Base-by-base conservation (phyloP, 2,329 filamentous ascomycete genomes). In the Talaromyces albobiverticillius region DNA sequence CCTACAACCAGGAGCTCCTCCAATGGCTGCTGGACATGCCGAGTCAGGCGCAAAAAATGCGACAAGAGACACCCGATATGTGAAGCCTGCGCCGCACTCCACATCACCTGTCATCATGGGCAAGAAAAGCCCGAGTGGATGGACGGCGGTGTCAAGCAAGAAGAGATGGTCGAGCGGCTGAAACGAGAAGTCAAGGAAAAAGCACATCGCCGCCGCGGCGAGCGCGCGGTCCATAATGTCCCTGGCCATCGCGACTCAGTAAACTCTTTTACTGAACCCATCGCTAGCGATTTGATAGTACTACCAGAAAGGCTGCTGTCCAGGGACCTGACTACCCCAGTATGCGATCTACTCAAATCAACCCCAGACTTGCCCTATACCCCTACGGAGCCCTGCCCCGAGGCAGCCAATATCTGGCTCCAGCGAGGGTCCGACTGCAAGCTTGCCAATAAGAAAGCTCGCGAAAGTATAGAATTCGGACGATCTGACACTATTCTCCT, bases 11-110 rank as follows among this genome's bases (percentile, higher is more conserved):
- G 48, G 29, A 43, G 48, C 29, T 42, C n/a, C n/a, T n/a, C 36
- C n/a, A 53, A 46, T 46, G 41, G 41, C 22, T 85, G 82, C 63
- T 84, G 81, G 80, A 85, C 81, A 2, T 85, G 83, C 61, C 77
- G 82, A 20, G 72, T 84, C 10, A 78, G 83, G 18, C 80, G 80
- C 60, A 86, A 85, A 62, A 84, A 83, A 62, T 86, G 83, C 63
- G 80, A 84, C 58, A 79, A 83, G 62, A 70, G 61, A 22, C 75
- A 72, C 2, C 81, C 82, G 10, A 62, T 75, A 9, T 86, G 83
- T 65, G 69, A 75, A 5, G 69, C 64, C 32, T 86, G 82, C 67
- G 64, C 67, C 13, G 64, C 70, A 1, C 76, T 86, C n/a, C 74
- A 79, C 46, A 84, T 85, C 54, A 76, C 75, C 16, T 86, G 83